phyloP scores from a whole-genome alignment of 345 rosid genomes.

The Noccaea caerulescens region DNA sequence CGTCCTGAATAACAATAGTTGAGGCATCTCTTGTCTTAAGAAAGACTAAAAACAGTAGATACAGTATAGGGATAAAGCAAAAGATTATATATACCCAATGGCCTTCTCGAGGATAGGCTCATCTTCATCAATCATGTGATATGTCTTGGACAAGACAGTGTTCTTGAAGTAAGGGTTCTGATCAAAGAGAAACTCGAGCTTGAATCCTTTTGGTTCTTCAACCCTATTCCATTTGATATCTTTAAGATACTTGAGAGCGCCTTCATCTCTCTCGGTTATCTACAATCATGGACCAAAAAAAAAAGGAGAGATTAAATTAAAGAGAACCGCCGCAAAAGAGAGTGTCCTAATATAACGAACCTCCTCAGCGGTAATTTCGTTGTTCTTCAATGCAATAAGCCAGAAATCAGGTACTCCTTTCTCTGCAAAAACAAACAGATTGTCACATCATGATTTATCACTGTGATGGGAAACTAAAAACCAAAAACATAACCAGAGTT shows the following conservation, averaged over 20 bases:
- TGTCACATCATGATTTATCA: neutral
- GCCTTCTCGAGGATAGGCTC: conserved; percentile 98
- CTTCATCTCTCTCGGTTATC: conserved; percentile 95
- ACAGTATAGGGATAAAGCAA: neutral
- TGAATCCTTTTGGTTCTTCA: conserved; percentile 93
- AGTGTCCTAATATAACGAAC: conserved; percentile 43
- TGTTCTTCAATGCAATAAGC: conserved; percentile 92
- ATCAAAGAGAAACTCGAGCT: conserved; percentile 90
- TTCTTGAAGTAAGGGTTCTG: conserved; percentile 89
- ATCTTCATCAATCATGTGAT: conserved; percentile 98
- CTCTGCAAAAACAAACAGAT: conserved; percentile 51
- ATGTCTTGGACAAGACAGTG: conserved; percentile 80
- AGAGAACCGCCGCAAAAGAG: neutral
- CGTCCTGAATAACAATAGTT: conserved; percentile 49
- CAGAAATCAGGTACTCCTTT: conserved; percentile 98
- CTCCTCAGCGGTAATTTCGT: conserved; percentile 89
- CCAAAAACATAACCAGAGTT: neutral
- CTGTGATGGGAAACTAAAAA: too few species aligned
- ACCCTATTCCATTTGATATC: conserved; percentile 88
- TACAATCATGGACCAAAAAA: conserved; percentile 32
- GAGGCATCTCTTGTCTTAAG: neutral
- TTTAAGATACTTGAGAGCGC: conserved; percentile 78
- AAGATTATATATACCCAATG: conserved; percentile 68
- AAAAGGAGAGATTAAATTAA: neutral
- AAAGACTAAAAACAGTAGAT: neutral